phyloP scores from a whole-genome alignment of 2,329 filamentous ascomycete genomes.

The Colletotrichum sp. region DNA sequence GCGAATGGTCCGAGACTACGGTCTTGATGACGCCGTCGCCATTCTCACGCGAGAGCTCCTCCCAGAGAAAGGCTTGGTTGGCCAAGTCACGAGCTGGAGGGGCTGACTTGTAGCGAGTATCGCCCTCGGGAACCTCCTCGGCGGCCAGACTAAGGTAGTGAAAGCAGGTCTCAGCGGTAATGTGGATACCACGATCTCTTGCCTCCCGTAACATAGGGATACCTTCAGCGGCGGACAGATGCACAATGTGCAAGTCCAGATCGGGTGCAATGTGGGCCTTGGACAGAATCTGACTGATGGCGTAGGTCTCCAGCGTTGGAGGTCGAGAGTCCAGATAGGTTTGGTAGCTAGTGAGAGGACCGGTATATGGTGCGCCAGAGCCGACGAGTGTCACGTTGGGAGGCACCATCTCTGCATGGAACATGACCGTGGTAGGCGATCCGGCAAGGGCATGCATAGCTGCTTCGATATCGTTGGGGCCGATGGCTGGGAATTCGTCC shows the following conservation, averaged over 20 bases:
- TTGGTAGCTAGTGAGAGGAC: slow-evolving; percentile 77
- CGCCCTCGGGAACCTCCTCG: slow-evolving; percentile 80
- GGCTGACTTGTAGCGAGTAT: slow-evolving; percentile 70
- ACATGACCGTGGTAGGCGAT: slow-evolving; percentile 93
- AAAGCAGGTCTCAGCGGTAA: slow-evolving; percentile 95
- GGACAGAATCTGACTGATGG: slow-evolving; percentile 84
- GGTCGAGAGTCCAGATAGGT: slow-evolving; percentile 93
- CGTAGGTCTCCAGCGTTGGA: slow-evolving; percentile 87
- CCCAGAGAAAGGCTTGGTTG: slow-evolving; percentile 88
- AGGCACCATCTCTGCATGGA: slow-evolving; percentile 97
- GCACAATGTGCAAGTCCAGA: slow-evolving; percentile 90
- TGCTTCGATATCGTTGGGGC: slow-evolving; percentile 76
- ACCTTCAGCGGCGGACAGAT: slow-evolving; percentile 84
- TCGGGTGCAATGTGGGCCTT: slow-evolving; percentile 80
- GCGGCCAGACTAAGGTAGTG: slow-evolving; percentile 88
- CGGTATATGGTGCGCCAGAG: slow-evolving; percentile 75
- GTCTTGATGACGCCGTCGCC: slow-evolving; percentile 85
- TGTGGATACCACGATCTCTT: slow-evolving; percentile 74
- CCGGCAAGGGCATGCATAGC: slow-evolving; percentile 83
- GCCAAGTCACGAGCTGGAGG: slow-evolving; percentile 70
- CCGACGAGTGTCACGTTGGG: slow-evolving; percentile 80
- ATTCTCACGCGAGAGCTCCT: slow-evolving; percentile 72
- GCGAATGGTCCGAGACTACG: slow-evolving; percentile 93
- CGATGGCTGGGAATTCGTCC: slow-evolving; percentile 92
- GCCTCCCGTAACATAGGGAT: slow-evolving; percentile 69